Evolutionary conservation across 441 rosid species (phyloP).

Genomic region (Pelargonium citronellum): DNA sequence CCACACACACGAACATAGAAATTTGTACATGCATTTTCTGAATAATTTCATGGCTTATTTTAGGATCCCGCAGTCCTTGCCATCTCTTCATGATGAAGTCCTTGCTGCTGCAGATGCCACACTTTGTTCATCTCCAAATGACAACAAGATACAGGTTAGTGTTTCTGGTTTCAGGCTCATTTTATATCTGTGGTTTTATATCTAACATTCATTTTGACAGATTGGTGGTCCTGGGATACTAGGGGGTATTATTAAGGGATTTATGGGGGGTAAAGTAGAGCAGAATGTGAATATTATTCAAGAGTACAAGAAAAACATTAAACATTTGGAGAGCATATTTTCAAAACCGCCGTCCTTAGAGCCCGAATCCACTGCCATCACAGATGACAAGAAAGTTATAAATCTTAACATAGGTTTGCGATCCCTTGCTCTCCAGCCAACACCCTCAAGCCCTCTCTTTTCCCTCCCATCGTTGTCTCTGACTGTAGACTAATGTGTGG

Average conservation of each 20-base stretch:
- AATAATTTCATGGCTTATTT: conserved; percentile 16
- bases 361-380: conserved; percentile 30
- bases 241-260: conserved; percentile 51
- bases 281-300: conserved; percentile 34
- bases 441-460: not conserved
- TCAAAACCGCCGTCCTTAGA: conserved; percentile 62
- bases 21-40: conserved; percentile 2
- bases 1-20: not conserved
- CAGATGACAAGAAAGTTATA: conserved; percentile 31
- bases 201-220: conserved; percentile 38
- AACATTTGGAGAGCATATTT: conserved; percentile 55
- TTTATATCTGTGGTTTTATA: conserved; percentile 22
- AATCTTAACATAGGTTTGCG: conserved; percentile 68
- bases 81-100: conserved; percentile 65
- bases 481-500: conserved; percentile 20
- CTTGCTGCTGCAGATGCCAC: conserved; percentile 59
- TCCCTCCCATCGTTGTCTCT: conserved; percentile 13
- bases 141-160: conserved; percentile 49
- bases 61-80: conserved; percentile 54
- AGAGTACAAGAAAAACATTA: conserved; percentile 29
- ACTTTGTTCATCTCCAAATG: conserved; percentile 34
- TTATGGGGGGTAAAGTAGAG: conserved; percentile 38
- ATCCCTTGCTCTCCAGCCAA: conserved; percentile 18
- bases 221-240: conserved; percentile 41
- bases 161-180: conserved; percentile 18